Evolutionary conservation across 176 grass and related monocot genomes (phyloP).

Genomic region (Carex kokanica): DNA sequence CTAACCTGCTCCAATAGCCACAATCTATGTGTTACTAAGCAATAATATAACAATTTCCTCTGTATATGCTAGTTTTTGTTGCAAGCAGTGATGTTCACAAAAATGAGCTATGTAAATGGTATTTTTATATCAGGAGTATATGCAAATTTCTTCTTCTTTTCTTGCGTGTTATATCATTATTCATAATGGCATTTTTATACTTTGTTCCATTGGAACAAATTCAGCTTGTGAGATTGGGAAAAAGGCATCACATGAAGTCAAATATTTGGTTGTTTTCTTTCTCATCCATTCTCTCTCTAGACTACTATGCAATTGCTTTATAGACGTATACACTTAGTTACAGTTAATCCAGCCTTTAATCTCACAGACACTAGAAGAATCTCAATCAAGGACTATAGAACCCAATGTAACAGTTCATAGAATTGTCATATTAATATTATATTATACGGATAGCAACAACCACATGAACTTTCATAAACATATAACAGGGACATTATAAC

Average conservation of each 20-base stretch:
- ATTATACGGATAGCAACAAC: not conserved
- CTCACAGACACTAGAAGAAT: not conserved
- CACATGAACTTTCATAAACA: not conserved
- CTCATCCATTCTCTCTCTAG: not conserved
- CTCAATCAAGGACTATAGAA: not conserved
- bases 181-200: not conserved
- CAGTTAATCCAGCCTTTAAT: not conserved
- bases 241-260: not conserved
- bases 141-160: not conserved
- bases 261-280: not conserved
- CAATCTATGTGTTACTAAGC: not conserved
- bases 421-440: not conserved
- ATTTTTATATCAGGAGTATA: not conserved
- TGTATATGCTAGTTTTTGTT: not conserved
- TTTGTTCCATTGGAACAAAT: not conserved
- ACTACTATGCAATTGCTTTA: constrained; percentile 7
- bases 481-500: not conserved
- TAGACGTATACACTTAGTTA: not conserved
- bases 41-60: not conserved
- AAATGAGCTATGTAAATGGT: not conserved
- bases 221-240: not conserved
- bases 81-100: not conserved
- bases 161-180: not conserved
- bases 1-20: not conserved
- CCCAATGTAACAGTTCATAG: not conserved